These are phyloP conservation scores for Hygrocybe coccinea DNA, from an alignment of 768 basidiomycete species.

Conservation along the genomic window DNA sequence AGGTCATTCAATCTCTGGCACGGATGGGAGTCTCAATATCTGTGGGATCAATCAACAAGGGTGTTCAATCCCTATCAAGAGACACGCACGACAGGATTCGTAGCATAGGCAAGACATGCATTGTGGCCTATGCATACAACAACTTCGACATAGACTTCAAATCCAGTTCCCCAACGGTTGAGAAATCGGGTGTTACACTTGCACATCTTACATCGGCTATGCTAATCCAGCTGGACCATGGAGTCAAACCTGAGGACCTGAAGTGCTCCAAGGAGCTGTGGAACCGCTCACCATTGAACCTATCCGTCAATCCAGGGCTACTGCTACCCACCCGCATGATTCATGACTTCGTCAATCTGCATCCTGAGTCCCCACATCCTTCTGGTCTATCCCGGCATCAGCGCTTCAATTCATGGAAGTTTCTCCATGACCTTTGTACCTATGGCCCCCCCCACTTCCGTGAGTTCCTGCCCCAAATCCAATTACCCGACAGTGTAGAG, in stretches of 20 bases:
- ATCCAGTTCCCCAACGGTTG: conserved; percentile 24
- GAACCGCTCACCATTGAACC: conserved; percentile 25
- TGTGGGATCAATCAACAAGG: conserved; percentile 18
- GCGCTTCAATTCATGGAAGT: conserved; percentile 28
- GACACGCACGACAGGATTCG: conserved; percentile 16
- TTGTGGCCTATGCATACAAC: conserved; percentile 34
- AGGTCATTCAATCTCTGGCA: conserved; percentile 26
- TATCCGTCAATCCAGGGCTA: conserved; percentile 1
- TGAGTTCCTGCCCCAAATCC: conserved; percentile 14
- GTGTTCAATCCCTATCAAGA: conserved; percentile 21
- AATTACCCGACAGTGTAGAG: conserved; percentile 23
- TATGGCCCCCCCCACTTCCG: conserved; percentile 25
- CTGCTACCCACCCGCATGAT: conserved; percentile 7
- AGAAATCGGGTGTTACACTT: conserved; percentile 22
- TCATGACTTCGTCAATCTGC: conserved; percentile 16
- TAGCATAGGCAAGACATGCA: conserved; percentile 21
- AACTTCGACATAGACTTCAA: conserved; percentile 42
- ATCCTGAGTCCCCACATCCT: conserved; percentile 15
- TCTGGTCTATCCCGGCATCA: conserved; percentile 19
- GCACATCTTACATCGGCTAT: conserved; percentile 33
- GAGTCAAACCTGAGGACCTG: conserved; percentile 23
- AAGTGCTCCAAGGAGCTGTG: conserved; percentile 32
- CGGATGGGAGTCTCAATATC: conserved; percentile 29
- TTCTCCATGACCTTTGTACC: conserved; percentile 21
- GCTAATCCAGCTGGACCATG: conserved; percentile 25